phyloP scores from a whole-genome alignment of 2,329 filamentous ascomycete species.

The Laburnicola sp. region DNA sequence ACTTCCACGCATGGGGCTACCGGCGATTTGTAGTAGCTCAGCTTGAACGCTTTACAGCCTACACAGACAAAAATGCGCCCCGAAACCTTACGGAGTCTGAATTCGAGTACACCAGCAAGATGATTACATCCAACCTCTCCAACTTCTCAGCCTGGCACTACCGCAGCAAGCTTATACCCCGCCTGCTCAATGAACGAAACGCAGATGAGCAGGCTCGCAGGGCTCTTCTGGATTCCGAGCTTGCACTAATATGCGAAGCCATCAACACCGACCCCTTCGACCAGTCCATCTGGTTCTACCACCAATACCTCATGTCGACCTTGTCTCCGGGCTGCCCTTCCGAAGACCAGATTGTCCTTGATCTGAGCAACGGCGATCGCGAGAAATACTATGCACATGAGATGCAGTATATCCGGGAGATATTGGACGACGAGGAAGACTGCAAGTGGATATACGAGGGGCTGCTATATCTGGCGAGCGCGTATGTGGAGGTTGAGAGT shows the following conservation, averaged over 20 bases:
- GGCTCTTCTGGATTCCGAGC: conserved; percentile 74
- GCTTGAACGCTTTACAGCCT: conserved; percentile 62
- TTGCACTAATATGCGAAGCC: conserved; percentile 73
- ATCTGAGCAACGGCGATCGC: conserved; percentile 64
- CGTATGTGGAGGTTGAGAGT: conserved; percentile 57
- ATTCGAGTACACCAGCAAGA: conserved; percentile 86
- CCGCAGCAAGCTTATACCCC: conserved; percentile 79
- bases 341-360: conserved; percentile 64
- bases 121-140: conserved; percentile 81
- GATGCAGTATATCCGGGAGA: conserved; percentile 72
- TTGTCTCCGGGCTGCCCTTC: conserved; percentile 54
- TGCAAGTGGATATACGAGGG: conserved; percentile 91
- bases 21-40: conserved; percentile 75
- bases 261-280: conserved; percentile 90
- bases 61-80: conserved; percentile 2
- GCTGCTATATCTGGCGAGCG: conserved; percentile 72
- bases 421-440: conserved; percentile 67
- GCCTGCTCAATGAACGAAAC: conserved; percentile 70
- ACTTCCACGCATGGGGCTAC: conserved; percentile 98
- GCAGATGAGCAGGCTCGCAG: conserved; percentile 66
- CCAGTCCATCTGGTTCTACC: conserved; percentile 96
- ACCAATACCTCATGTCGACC: conserved; percentile 80
- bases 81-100: conserved; percentile 74
- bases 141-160: conserved; percentile 99
- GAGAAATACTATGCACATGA: conserved; percentile 69